phyloP scores from a whole-genome alignment of 2,329 filamentous ascomycete species.

The Penicillium occitanis region DNA sequence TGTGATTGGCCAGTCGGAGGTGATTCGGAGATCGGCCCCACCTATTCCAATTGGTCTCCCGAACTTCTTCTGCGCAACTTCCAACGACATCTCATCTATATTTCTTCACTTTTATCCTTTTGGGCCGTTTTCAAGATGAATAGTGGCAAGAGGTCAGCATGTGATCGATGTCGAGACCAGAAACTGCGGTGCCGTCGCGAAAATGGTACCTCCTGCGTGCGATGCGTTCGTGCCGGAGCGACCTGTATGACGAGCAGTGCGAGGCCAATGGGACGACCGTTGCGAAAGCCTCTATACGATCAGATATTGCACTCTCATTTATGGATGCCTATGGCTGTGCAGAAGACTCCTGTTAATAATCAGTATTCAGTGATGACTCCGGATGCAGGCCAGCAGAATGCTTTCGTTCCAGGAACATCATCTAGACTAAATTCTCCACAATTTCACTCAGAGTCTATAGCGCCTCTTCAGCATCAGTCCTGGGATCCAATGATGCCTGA shows the following conservation, averaged over 20 bases:
- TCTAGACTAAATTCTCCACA: background rate
- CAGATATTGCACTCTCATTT: background rate
- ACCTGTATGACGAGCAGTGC: constrained; percentile 7
- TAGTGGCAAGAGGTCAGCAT: constrained; percentile 3
- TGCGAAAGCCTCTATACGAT: background rate
- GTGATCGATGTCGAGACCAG: constrained; percentile 11
- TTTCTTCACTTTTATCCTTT: background rate
- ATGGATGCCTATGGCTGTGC: background rate
- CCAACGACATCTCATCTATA: background rate
- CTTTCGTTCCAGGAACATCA: background rate
- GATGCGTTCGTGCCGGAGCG: constrained; percentile 8
- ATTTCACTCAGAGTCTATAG: background rate
- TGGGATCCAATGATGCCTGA: constrained; percentile 5
- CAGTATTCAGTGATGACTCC: background rate
- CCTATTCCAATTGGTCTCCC: background rate
- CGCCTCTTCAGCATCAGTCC: background rate
- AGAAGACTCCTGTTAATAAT: background rate
- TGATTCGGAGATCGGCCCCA: constrained; percentile 7
- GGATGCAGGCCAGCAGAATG: background rate
- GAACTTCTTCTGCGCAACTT: background rate
- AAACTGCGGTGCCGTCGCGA: constrained; percentile 13
- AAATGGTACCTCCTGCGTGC: constrained; percentile 1
- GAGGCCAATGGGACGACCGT: constrained; percentile 10
- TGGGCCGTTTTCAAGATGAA: background rate
- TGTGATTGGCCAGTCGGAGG: constrained; percentile 8